Conservation (phyloP, 139 green algal genomes). For the Tetratostichococcus sp. region DNA sequence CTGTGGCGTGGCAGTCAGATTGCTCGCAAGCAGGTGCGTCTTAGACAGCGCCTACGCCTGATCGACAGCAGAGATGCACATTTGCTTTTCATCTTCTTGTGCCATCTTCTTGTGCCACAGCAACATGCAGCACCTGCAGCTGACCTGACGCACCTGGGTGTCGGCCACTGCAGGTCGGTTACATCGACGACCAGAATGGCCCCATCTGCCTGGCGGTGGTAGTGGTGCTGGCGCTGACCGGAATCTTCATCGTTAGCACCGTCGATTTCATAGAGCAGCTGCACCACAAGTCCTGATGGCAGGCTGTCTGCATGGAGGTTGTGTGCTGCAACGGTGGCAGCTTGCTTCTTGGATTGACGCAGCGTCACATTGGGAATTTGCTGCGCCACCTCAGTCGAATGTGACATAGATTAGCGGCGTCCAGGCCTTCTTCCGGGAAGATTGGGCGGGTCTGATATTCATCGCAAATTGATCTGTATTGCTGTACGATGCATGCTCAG, state of each 20-base stretch:
- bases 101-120: neutral
- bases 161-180: conserved; percentile 23
- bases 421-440: too few species aligned
- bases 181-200: conserved; percentile 76
- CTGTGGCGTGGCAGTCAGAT: conserved; percentile 51
- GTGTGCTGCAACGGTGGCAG: too few species aligned
- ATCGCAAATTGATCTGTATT: too few species aligned
- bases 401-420: too few species aligned
- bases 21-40: conserved; percentile 40
- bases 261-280: conserved; percentile 59
- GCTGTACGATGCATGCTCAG: too few species aligned
- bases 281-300: neutral
- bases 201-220: conserved; percentile 64
- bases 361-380: too few species aligned
- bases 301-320: too few species aligned
- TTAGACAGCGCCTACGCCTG: too few species aligned
- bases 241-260: conserved; percentile 69
- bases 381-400: too few species aligned
- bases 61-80: too few species aligned
- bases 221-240: conserved; percentile 59
- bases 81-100: neutral
- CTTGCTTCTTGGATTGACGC: too few species aligned
- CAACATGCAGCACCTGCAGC: neutral
- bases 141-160: neutral
- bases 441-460: too few species aligned